These are phyloP conservation scores for Scytalidium sp. DNA, from an alignment of 2,329 filamentous ascomycete genomes.

Conservation along the genomic window DNA sequence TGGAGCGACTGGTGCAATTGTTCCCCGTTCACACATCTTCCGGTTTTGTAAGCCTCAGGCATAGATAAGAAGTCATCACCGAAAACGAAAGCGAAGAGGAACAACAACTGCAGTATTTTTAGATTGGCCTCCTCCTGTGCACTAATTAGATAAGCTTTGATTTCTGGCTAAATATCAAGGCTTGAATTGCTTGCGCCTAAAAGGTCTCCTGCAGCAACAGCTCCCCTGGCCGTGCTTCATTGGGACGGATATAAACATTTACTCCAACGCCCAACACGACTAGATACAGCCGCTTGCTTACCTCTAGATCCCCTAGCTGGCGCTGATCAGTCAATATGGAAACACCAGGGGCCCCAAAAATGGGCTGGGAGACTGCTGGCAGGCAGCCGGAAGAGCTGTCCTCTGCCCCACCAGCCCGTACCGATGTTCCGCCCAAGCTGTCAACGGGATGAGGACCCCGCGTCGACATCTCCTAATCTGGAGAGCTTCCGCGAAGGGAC, in stretches of 20 bases:
- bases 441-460: not conserved
- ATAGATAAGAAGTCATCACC: too few species aligned
- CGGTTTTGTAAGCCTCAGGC: too few species aligned
- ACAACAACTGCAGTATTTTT: not conserved
- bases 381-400: too few species aligned
- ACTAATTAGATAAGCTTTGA: not conserved
- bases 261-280: too few species aligned
- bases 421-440: too few species aligned
- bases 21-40: too few species aligned
- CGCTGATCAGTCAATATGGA: not conserved
- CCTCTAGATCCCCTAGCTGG: too few species aligned
- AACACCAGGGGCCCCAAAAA: not conserved
- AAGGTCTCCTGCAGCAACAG: not conserved
- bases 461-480: not conserved
- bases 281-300: too few species aligned
- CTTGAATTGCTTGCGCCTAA: not conserved
- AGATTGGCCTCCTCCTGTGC: not conserved
- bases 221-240: not conserved
- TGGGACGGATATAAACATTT: not conserved
- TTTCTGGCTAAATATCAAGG: not conserved
- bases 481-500: not conserved
- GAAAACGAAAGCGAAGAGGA: too few species aligned
- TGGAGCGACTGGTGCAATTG: too few species aligned
- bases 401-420: not conserved
- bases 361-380: too few species aligned